Conservation (phyloP, 345 rosid genomes). For the Euphorbia tirucalli region DNA sequence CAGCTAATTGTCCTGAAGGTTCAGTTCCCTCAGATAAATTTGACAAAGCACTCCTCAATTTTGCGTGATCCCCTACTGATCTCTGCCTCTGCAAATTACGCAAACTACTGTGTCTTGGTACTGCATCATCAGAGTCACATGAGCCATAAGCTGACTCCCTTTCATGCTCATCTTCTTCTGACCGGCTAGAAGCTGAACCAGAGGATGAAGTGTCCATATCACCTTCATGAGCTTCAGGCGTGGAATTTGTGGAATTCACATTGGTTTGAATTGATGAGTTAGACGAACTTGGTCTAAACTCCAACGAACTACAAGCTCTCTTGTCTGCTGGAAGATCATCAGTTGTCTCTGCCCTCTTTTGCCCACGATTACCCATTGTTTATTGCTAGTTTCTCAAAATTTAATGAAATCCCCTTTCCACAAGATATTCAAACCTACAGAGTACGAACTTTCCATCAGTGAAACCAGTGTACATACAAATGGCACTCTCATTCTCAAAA, state of each 20-base stretch:
- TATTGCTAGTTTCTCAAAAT: constrained; percentile 3
- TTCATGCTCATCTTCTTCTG: constrained; percentile 70
- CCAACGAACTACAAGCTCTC: constrained; percentile 85
- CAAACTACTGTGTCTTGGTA: constrained; percentile 49
- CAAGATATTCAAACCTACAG: constrained; percentile 1
- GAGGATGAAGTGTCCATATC: constrained; percentile 93
- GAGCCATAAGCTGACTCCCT: constrained; percentile 74
- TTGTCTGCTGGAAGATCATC: constrained; percentile 90
- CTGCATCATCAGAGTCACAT: constrained; percentile 76
- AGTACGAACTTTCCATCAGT: neutral
- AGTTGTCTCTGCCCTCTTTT: constrained; percentile 70
- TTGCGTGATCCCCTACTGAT: constrained; percentile 63
- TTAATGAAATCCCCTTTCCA: neutral
- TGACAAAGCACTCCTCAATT: constrained; percentile 53
- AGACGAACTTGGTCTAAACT: constrained; percentile 69
- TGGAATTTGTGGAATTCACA: constrained; percentile 45
- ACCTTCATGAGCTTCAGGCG: constrained; percentile 26
- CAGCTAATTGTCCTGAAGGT: constrained; percentile 55
- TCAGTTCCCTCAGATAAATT: constrained; percentile 55
- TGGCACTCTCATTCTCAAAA: neutral
- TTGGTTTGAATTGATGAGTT: constrained; percentile 60
- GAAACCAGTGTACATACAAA: neutral
- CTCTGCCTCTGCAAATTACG: constrained; percentile 61
- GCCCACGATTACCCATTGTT: constrained; percentile 82
- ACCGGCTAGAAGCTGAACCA: constrained; percentile 73